Evolutionary conservation across 2,329 filamentous ascomycete genomes (phyloP), one percentile per base, ranked within the genome.

Genomic region (Chaetomiaceae sp.): DNA sequence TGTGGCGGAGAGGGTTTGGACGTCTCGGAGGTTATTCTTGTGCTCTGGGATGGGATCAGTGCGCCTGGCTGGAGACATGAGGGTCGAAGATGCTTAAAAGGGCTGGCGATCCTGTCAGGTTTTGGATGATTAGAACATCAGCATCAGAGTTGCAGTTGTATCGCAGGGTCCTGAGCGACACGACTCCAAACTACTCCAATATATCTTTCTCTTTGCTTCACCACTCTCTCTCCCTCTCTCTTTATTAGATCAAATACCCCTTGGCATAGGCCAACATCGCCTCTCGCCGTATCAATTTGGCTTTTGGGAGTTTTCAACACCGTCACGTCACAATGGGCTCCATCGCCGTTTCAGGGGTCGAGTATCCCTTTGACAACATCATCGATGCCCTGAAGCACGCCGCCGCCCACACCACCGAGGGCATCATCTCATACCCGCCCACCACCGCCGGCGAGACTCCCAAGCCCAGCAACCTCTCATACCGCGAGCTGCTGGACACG

Each of bases 301-400:
- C n/a, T n/a, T n/a, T n/a, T n/a, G n/a, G n/a, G n/a, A n/a, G n/a
- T n/a, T n/a, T n/a, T n/a, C n/a, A n/a, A n/a, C n/a, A n/a, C n/a
- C n/a, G n/a, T n/a, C n/a, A n/a, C n/a, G 13, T 47, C 10, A 48
- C 37, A 30, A 49, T 49, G 47, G 47, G 47, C 30, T 49, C 47
- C 13, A n/a, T 49, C 18, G 37, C 27, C 13, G 30, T 36, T 41
- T 42, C 47, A 18, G 36, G 38, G 47, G 36, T 48, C 27, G 16
- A 42, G 13, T 49, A 34, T 37, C 47, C 47, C 38, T 49, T 49
- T 25, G 38, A 49, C 29, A 49, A 49, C 47, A 41, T 49, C 36
- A 41, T 49, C 47, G 47, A 49, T 36, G 47, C 47, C n/a, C 47
- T 49, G 7, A 30, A 27, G 47, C 47, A 49, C 47, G 29, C 47